Evolutionary conservation across 192 early-diverging fungal genomes (phyloP).

Genomic region (Linnemannia exigua): DNA sequence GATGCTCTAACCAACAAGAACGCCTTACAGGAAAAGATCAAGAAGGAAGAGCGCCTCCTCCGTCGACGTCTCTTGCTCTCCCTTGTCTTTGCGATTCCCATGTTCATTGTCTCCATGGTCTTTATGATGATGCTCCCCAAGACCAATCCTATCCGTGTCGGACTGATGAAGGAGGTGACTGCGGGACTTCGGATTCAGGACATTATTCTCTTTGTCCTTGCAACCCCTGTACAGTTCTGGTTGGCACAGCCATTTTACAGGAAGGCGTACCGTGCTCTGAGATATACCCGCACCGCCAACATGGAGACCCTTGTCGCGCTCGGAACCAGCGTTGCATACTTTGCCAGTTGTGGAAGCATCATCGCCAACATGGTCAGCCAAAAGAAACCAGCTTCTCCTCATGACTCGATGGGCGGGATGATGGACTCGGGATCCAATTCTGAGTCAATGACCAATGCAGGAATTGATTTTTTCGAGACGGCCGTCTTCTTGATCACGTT

Average conservation of each 20-base stretch:
- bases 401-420: slow-evolving; percentile 12
- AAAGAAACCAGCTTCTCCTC: slow-evolving; percentile 20
- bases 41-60: slow-evolving; percentile 57
- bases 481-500: slow-evolving; percentile 83
- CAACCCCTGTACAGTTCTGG: slow-evolving; percentile 82
- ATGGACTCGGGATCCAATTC: not conserved
- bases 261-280: slow-evolving; percentile 73
- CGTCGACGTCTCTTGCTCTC: slow-evolving; percentile 62
- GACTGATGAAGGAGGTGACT: slow-evolving; percentile 63
- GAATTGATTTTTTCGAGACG: slow-evolving; percentile 83
- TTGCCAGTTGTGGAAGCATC: slow-evolving; percentile 71
- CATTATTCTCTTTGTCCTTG: slow-evolving; percentile 68
- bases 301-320: slow-evolving; percentile 88
- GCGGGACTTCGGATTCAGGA: slow-evolving; percentile 70
- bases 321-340: slow-evolving; percentile 81
- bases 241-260: slow-evolving; percentile 77
- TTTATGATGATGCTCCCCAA: slow-evolving; percentile 75
- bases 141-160: slow-evolving; percentile 57
- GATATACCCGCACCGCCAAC: slow-evolving; percentile 74
- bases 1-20: slow-evolving; percentile 45
- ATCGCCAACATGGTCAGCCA: slow-evolving; percentile 58
- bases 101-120: slow-evolving; percentile 80
- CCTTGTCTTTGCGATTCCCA: slow-evolving; percentile 75
- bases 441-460: not conserved
- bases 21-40: slow-evolving; percentile 59